Conservation (phyloP, 305 asterid species). For the Ruellia speciosa region DNA sequence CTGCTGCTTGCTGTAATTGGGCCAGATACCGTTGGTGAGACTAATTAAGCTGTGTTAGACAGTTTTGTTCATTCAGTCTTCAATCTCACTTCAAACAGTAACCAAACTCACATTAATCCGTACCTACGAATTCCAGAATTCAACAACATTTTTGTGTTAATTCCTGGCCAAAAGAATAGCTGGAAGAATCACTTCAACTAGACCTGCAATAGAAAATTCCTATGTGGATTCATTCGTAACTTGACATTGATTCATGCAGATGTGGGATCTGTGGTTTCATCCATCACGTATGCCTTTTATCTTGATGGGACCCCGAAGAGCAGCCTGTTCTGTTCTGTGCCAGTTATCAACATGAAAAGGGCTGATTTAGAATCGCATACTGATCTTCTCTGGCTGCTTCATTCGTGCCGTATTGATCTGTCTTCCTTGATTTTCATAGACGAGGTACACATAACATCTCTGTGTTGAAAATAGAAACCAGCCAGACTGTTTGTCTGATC, state of each 20-base stretch:
- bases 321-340: slow-evolving; percentile 55
- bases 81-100: not conserved
- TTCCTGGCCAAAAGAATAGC: not conserved
- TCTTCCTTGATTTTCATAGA: slow-evolving; percentile 59
- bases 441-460: slow-evolving; percentile 39
- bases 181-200: slow-evolving; percentile 1
- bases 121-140: slow-evolving; percentile 1
- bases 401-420: slow-evolving; percentile 61
- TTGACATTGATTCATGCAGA: slow-evolving; percentile 33
- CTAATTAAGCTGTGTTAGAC: slow-evolving; percentile 5
- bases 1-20: slow-evolving; percentile 75
- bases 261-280: slow-evolving; percentile 69
- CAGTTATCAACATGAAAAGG: slow-evolving; percentile 71
- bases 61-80: not conserved
- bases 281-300: slow-evolving; percentile 72
- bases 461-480: slow-evolving; percentile 4
- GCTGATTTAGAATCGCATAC: slow-evolving; percentile 40
- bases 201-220: slow-evolving; percentile 2
- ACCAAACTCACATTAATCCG: slow-evolving; percentile 2
- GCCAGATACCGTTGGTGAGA: slow-evolving; percentile 51
- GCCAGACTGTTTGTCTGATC: not conserved
- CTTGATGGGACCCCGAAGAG: slow-evolving; percentile 37
- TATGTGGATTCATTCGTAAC: slow-evolving; percentile 4
- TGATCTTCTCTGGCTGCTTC: slow-evolving; percentile 63
- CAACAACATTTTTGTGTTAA: slow-evolving; percentile 7